Percentiles rank a stretch among this genome's conserved stretches.
Evolutionary conservation across 1,284 basidiomycete genomes (phyloP).

Genomic region (Apiotrichum sp.): DNA sequence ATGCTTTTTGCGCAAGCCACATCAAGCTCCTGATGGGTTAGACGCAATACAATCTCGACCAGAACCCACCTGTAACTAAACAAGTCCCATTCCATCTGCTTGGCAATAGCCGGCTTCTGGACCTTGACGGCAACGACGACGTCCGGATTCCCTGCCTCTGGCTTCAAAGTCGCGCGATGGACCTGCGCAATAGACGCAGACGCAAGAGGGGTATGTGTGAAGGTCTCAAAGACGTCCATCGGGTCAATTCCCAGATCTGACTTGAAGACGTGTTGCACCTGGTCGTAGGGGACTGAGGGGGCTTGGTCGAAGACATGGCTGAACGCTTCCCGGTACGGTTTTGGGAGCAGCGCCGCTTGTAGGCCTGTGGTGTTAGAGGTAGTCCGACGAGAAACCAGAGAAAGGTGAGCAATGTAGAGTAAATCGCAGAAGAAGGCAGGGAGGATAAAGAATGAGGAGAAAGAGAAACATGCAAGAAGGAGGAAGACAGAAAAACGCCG

Average conservation of each 20-base stretch:
- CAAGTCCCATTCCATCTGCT: conserved; percentile 78
- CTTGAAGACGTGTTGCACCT: conserved; percentile 61
- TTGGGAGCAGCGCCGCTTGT: conserved; percentile 74
- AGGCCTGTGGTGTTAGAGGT: conserved; percentile 53
- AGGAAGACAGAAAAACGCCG: no score
- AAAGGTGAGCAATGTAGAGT: no score
- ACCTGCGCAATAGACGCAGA: conserved; percentile 87
- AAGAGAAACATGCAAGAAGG: neutral
- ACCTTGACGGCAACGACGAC: conserved; percentile 74
- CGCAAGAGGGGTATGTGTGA: conserved; percentile 66
- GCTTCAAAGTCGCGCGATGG: conserved; percentile 62
- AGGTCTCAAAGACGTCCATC: conserved; percentile 66
- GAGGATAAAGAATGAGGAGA: neutral
- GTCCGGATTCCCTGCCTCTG: conserved; percentile 20
- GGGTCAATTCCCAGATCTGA: conserved; percentile 64
- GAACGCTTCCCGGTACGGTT: conserved; percentile 74
- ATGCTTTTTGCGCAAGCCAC: conserved; percentile 41
- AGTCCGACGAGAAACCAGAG: neutral
- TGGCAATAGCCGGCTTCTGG: conserved; percentile 79
- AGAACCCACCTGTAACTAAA: conserved; percentile 39
- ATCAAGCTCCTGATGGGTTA: conserved; percentile 33
- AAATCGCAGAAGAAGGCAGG: no score
- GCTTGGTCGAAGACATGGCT: conserved; percentile 76
- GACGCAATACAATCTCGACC: neutral
- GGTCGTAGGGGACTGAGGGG: conserved; percentile 68